These are phyloP conservation scores for Aureobasidium vineae DNA, from an alignment of 2,329 filamentous ascomycete genomes.

Conservation along the genomic window DNA sequence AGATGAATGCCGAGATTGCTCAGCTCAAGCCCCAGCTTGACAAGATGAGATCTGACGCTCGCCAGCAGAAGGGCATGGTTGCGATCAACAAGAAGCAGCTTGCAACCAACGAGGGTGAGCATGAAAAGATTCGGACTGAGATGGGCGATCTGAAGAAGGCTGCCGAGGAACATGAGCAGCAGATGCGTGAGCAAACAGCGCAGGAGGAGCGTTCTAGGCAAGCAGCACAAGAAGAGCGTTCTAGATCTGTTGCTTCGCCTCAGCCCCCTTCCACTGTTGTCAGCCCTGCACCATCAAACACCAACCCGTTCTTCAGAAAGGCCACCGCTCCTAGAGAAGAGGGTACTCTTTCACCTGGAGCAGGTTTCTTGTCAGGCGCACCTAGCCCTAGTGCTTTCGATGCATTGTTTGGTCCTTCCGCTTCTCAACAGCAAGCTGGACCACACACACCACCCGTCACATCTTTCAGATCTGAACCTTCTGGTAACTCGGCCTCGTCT, in stretches of 20 bases:
- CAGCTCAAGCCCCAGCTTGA: slow-evolving; percentile 88
- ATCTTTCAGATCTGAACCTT: slow-evolving; percentile 57
- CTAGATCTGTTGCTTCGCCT: slow-evolving; percentile 36
- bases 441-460: slow-evolving; percentile 53
- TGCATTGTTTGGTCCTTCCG: slow-evolving; percentile 42
- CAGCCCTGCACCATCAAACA: slow-evolving; percentile 68
- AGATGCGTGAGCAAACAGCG: slow-evolving; percentile 40
- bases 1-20: slow-evolving; percentile 76
- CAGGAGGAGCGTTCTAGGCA: slow-evolving; percentile 23
- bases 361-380: slow-evolving; percentile 29
- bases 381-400: slow-evolving; percentile 41
- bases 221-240: slow-evolving; percentile 43
- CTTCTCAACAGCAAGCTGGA: slow-evolving; percentile 40
- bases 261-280: slow-evolving; percentile 51
- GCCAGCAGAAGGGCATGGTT: slow-evolving; percentile 93
- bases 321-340: slow-evolving; percentile 38
- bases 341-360: slow-evolving; percentile 22
- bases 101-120: slow-evolving; percentile 80
- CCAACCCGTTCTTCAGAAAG: slow-evolving; percentile 91
- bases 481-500: slow-evolving; percentile 41
- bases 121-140: slow-evolving; percentile 82
- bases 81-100: slow-evolving; percentile 99
- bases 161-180: slow-evolving; percentile 47
- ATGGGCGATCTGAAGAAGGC: slow-evolving; percentile 63
- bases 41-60: slow-evolving; percentile 85